Base-by-base conservation (phyloP, 1,139 yeast genomes). In the Taphrina deformans region DNA sequence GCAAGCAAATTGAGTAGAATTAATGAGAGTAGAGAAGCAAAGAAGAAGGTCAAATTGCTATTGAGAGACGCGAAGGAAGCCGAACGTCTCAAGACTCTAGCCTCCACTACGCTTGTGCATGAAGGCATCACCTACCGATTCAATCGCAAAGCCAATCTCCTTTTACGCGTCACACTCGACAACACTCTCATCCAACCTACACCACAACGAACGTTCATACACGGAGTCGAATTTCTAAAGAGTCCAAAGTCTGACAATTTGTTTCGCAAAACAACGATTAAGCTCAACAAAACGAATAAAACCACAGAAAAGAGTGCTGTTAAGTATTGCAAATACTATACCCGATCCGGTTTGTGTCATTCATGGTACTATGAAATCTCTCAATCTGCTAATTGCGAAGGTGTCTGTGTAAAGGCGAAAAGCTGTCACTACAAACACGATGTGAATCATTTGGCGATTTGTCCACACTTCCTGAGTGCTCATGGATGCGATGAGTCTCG, bases 381-480 rank as follows among this genome's bases (percentile, higher is more conserved):
- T 26, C 16, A 7, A 18, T 29, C 53, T 48, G 24, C 48, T 35
- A 16, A 35, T 24, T 16, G 12, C 45, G 48, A 72, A 80, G 87
- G 87, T 18, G 74, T 77, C 14, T 86, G 90, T 73, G 76, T 77
- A 66, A 80, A 80, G 71, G 87, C 84, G 55, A 72, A 78, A 38
- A 70, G 74, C 1, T 88, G 95, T 74, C 78, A 77, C 38, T 86
- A 80, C 71, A 72, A 73, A n/a, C 95, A 88, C 72, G 82, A 82
- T 66, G 74, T 77, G 44, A 69, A 76, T 12, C 83, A 79, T 59
- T 79, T 85, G 23, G 81, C 84, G 12, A 73, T 87, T 10, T 88
- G 96, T 74, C 82, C 82, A 38, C 77, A 75, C 31, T 80, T 73
- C 66, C 74, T 85, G 56, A 75, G 74, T 46, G 82, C 80, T 10